These are phyloP conservation scores for Spiromastix sp. DNA, from an alignment of 2,329 filamentous ascomycete species.

Conservation along the genomic window DNA sequence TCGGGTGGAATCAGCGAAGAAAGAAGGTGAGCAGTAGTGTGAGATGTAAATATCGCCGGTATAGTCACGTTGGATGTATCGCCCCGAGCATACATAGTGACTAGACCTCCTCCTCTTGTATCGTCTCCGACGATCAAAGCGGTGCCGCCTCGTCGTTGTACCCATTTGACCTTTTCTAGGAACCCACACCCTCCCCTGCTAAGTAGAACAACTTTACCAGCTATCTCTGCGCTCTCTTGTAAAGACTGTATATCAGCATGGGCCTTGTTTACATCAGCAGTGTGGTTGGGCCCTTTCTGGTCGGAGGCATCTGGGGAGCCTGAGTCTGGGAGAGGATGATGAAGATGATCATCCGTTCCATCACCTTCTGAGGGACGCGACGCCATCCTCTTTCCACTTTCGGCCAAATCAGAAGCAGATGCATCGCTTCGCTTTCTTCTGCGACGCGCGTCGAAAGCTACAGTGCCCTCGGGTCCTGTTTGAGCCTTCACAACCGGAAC, in stretches of 20 bases:
- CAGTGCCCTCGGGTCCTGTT: background rate
- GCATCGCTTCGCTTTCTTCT: conserved; percentile 2
- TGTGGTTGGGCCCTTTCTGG: background rate
- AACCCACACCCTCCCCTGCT: conserved; percentile 94
- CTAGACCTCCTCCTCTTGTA: conserved; percentile 73
- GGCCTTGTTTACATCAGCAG: conserved; percentile 19
- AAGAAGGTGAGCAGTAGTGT: conserved; percentile 85
- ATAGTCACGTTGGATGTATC: conserved; percentile 94
- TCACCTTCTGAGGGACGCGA: conserved; percentile 48
- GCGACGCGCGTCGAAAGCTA: background rate
- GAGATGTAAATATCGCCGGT: conserved; percentile 85
- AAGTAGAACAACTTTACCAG: conserved; percentile 82
- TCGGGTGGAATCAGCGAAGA: conserved; percentile 66
- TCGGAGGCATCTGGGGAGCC: conserved; percentile 22
- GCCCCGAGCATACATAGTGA: conserved; percentile 97
- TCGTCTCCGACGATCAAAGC: conserved; percentile 93
- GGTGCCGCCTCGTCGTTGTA: conserved; percentile 76
- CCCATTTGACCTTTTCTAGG: conserved; percentile 95
- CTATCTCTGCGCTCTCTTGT: conserved; percentile 85
- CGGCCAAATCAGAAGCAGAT: background rate
- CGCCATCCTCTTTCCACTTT: background rate
- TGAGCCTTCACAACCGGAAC: conserved; percentile 1
- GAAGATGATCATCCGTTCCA: conserved; percentile 76
- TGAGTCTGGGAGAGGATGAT: conserved; percentile 45
- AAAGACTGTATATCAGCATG: conserved; percentile 88